A percentile compares a stretch with the other conserved stretches of the same genome.
These are phyloP conservation scores for Penicillium decumbens DNA, from an alignment of 2,329 filamentous ascomycete genomes.

Conservation along the genomic window DNA sequence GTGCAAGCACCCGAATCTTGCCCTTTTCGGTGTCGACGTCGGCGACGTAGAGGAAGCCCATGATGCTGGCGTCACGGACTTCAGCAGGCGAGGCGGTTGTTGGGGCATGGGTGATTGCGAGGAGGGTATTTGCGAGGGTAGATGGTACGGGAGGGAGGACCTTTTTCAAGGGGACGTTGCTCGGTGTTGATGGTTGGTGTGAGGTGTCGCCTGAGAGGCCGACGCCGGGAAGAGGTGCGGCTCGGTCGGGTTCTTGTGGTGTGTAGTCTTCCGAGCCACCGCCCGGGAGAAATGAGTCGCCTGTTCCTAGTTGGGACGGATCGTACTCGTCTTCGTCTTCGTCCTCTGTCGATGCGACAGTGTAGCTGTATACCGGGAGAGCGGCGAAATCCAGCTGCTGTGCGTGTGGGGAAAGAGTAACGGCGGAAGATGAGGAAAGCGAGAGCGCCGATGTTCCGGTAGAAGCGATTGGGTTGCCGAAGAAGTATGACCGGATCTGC, in stretches of 20 bases:
- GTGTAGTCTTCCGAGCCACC: constrained; percentile 23
- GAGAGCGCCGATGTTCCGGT: constrained; percentile 35
- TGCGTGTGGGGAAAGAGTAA: constrained; percentile 79
- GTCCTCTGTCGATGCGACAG: constrained; percentile 53
- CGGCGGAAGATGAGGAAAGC: constrained; percentile 46
- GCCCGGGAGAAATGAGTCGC: constrained; percentile 36
- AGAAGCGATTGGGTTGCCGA: constrained; percentile 59
- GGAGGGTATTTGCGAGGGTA: constrained; percentile 69
- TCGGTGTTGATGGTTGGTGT: constrained; percentile 9
- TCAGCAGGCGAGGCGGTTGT: constrained; percentile 64
- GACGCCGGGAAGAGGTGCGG: constrained; percentile 23
- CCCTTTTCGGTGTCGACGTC: constrained; percentile 83
- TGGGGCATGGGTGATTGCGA: constrained; percentile 78
- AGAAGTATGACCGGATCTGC: constrained; percentile 89
- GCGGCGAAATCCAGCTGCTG: constrained; percentile 75
- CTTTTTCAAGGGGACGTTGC: constrained; percentile 49
- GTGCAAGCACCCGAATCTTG: constrained; percentile 75
- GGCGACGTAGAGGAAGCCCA: constrained; percentile 89
- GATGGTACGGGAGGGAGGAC: constrained; percentile 58
- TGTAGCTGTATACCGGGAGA: constrained; percentile 67
- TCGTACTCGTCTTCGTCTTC: constrained; percentile 49
- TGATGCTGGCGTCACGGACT: constrained; percentile 74
- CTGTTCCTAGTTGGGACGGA: constrained; percentile 30
- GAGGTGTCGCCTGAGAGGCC: constrained; percentile 17
- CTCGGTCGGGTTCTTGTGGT: constrained; percentile 15